A percentile compares a stretch with the other conserved stretches of the same genome.
phyloP scores from a whole-genome alignment of 352 stramenopile genomes.

The Blastocystis sp. region DNA sequence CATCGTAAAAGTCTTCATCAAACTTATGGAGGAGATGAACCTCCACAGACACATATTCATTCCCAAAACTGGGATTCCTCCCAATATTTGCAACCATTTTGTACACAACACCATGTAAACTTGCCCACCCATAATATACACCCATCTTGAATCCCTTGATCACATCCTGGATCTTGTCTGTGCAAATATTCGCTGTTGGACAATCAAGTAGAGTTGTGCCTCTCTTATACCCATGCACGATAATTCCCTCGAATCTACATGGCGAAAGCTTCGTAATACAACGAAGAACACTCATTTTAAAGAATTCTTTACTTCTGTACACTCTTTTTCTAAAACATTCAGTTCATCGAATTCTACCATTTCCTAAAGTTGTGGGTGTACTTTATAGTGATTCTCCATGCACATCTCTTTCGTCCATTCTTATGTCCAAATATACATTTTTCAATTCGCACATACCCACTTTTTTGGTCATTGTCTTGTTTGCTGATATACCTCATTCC shows the following conservation, averaged over 20 bases:
- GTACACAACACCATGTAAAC: slow-evolving; percentile 36
- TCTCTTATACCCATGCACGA: slow-evolving; percentile 24
- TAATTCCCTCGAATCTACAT: not conserved
- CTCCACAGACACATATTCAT: slow-evolving; percentile 27
- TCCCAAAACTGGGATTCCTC: slow-evolving; percentile 52
- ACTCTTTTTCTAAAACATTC: no score
- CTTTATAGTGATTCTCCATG: no score
- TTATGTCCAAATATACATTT: no score
- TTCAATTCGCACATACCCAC: no score
- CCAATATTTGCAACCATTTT: slow-evolving; percentile 59
- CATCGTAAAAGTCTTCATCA: slow-evolving; percentile 60
- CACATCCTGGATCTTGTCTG: not conserved
- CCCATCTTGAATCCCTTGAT: slow-evolving; percentile 38
- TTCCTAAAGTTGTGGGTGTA: no score
- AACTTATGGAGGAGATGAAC: slow-evolving; percentile 52
- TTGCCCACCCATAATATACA: slow-evolving; percentile 56
- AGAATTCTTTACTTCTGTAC: no score
- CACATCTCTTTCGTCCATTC: no score
- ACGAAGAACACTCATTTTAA: slow-evolving; percentile 24
- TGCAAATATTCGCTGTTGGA: slow-evolving; percentile 22
- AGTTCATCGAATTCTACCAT: no score
- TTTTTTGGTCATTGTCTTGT: no score
- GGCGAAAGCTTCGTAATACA: slow-evolving; percentile 18
- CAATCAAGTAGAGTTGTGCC: slow-evolving; percentile 31
- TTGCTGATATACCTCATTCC: no score